Percentiles rank a stretch among this genome's conserved stretches.
phyloP scores from a whole-genome alignment of 2,329 filamentous ascomycete genomes.

The Neonectria faginata region DNA sequence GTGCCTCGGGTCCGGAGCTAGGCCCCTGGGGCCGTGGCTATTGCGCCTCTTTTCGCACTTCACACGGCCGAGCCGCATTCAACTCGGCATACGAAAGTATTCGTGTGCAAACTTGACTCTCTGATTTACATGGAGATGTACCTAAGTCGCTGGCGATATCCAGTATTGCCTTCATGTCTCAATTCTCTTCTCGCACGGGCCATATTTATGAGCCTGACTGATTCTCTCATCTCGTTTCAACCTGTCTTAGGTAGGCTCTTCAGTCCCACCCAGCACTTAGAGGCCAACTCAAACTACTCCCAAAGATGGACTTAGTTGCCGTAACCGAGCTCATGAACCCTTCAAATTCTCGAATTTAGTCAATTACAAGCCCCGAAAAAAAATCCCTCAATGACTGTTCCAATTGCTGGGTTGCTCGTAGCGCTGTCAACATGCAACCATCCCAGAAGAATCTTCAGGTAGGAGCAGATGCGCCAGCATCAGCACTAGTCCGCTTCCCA shows the following conservation, averaged over 20 bases:
- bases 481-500: not conserved
- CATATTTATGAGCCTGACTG: too few species aligned
- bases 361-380: too few species aligned
- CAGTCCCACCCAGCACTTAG: not conserved
- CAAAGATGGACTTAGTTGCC: not conserved
- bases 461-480: not conserved
- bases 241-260: too few species aligned
- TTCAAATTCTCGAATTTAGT: not conserved
- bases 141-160: not conserved
- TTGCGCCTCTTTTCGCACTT: slow-evolving; percentile 31
- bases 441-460: not conserved
- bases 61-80: slow-evolving; percentile 29
- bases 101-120: not conserved
- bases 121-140: not conserved
- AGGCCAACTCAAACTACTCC: not conserved
- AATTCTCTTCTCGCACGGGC: too few species aligned
- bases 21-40: slow-evolving; percentile 32
- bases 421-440: not conserved
- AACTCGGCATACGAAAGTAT: slow-evolving; percentile 14
- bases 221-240: not conserved
- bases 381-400: too few species aligned
- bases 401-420: not conserved
- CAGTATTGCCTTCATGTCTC: not conserved
- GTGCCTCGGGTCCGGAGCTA: slow-evolving; percentile 22
- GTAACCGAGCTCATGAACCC: not conserved